phyloP scores from a whole-genome alignment of 2,329 filamentous ascomycete genomes.

The Penicillium corylophilum region DNA sequence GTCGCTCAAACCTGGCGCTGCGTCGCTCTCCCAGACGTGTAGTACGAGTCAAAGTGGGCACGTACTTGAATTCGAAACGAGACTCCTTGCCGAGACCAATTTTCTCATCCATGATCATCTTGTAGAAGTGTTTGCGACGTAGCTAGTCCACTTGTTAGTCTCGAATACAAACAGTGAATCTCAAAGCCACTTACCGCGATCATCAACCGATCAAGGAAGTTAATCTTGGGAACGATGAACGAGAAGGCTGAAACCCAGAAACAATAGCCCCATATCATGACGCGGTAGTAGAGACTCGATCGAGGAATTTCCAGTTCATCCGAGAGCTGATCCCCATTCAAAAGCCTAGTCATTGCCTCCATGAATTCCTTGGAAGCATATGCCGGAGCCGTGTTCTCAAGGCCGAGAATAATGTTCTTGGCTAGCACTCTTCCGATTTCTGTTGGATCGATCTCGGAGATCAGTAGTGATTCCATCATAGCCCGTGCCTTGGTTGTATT shows the following conservation, averaged over 20 bases:
- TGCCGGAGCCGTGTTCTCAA: conserved; percentile 65
- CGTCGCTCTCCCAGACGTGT: conserved; percentile 28
- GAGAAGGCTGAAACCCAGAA: conserved; percentile 59
- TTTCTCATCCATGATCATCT: conserved; percentile 62
- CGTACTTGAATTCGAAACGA: conserved; percentile 69
- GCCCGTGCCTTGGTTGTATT: conserved; percentile 56
- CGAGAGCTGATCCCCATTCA: conserved; percentile 66
- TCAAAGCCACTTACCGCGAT: conserved; percentile 44
- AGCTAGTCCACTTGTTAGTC: conserved; percentile 18
- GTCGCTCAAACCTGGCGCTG: conserved; percentile 17
- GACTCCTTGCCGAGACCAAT: conserved; percentile 63
- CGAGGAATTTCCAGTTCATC: conserved; percentile 59
- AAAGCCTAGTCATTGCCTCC: conserved; percentile 65
- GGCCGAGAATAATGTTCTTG: conserved; percentile 70
- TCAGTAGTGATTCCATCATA: conserved; percentile 67
- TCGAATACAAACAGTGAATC: neutral
- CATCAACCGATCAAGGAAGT: conserved; percentile 51
- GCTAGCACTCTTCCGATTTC: conserved; percentile 63
- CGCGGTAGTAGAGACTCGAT: conserved; percentile 58
- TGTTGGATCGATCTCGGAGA: conserved; percentile 66
- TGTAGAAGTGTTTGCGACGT: conserved; percentile 56
- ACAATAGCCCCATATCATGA: conserved; percentile 64
- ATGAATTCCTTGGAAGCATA: conserved; percentile 67
- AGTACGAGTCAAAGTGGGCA: conserved; percentile 27
- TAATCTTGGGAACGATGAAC: conserved; percentile 49